A percentile compares a stretch with the other conserved stretches of the same genome.
Evolutionary conservation across 805 yeast genomes (phyloP).

Genomic region (Candida railenensis): DNA sequence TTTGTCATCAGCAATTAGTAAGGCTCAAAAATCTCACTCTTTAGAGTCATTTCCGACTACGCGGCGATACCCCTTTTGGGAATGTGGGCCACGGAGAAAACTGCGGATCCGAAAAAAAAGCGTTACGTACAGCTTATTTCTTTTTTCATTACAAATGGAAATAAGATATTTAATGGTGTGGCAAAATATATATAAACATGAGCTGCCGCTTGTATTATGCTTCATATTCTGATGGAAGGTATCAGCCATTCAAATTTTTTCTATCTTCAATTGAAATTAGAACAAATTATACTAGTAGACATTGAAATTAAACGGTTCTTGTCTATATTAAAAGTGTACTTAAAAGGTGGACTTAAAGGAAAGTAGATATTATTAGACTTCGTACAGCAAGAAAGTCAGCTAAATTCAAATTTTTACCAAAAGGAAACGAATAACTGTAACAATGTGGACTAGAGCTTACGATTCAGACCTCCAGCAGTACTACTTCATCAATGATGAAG

Average conservation of each 20-base stretch:
- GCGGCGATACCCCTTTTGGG: background rate
- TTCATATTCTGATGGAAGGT: too few species aligned
- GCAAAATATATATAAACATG: background rate
- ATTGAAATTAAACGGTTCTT: too few species aligned
- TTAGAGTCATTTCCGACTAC: background rate
- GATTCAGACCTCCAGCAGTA: conserved; percentile 39
- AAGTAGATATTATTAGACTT: too few species aligned
- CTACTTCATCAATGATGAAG: conserved; percentile 36
- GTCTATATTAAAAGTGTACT: too few species aligned
- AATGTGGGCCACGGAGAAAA: background rate
- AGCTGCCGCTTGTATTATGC: background rate
- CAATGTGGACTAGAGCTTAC: conserved; percentile 8
- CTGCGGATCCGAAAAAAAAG: background rate
- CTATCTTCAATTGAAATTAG: background rate
- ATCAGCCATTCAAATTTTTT: background rate
- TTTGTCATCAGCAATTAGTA: background rate
- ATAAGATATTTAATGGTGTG: background rate
- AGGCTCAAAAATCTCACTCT: background rate
- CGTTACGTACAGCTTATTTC: background rate
- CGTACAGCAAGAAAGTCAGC: too few species aligned
- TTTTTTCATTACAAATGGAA: background rate
- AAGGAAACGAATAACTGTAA: background rate
- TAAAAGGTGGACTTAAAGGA: too few species aligned
- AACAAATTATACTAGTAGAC: too few species aligned
- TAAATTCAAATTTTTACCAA: too few species aligned